Evolutionary conservation across 2,329 filamentous ascomycete genomes (phyloP).

Genomic region (Colletotrichum chrysophilum): DNA sequence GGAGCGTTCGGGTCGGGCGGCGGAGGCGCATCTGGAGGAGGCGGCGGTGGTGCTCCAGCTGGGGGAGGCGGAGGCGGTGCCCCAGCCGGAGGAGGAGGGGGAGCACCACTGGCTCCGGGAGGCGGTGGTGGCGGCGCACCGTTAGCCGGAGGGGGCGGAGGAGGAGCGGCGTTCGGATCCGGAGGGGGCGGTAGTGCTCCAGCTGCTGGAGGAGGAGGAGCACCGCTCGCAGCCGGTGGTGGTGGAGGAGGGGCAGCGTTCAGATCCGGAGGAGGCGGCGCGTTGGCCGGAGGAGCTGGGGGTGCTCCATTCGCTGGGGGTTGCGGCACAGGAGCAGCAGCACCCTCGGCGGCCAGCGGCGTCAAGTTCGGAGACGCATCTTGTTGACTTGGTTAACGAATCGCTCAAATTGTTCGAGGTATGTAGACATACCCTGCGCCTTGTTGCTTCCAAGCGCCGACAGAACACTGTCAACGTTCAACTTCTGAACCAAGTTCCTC

Average conservation of each 20-base stretch:
- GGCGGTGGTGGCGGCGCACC: neutral
- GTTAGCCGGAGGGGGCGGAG: neutral
- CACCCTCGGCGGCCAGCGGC: conserved; percentile 6
- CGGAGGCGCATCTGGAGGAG: neutral
- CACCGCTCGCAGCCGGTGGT: neutral
- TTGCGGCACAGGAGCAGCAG: neutral
- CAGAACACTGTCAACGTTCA: neutral
- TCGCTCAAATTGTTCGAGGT: neutral
- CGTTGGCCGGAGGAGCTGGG: neutral
- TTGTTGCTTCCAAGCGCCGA: neutral
- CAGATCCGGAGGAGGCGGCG: neutral
- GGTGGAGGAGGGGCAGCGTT: neutral
- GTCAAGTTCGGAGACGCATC: neutral
- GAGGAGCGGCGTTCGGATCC: neutral
- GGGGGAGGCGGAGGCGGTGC: neutral
- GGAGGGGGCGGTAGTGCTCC: neutral
- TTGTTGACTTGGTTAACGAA: neutral
- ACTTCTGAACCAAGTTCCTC: conserved; percentile 3
- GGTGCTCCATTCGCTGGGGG: neutral
- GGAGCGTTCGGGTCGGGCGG: neutral
- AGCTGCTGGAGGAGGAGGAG: neutral
- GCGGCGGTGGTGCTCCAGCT: neutral
- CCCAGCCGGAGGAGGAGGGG: neutral
- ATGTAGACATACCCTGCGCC: neutral
- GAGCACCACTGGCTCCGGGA: neutral